Conservation (phyloP, 148 eudicot species). For the Diospyros lotus region DNA sequence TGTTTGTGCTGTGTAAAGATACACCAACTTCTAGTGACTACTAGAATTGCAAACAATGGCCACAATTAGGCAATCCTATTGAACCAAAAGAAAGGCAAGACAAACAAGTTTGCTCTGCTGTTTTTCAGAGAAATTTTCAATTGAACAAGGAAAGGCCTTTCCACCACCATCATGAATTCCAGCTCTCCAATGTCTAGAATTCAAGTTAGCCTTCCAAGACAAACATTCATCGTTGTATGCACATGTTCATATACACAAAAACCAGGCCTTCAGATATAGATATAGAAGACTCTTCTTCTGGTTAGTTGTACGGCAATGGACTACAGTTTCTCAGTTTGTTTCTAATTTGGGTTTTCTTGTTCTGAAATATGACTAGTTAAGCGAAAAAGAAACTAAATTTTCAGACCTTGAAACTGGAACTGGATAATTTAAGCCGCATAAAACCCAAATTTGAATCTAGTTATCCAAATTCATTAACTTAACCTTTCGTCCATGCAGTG, state of each 20-base stretch:
- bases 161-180: no score
- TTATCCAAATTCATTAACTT: neutral
- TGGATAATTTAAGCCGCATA: neutral
- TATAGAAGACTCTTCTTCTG: neutral
- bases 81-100: neutral
- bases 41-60: neutral
- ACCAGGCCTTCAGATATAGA: neutral
- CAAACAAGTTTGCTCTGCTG: neutral
- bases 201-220: no score
- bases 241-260: neutral
- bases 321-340: neutral
- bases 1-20: neutral
- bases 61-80: neutral
- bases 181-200: no score
- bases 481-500: neutral
- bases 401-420: neutral
- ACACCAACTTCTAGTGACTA: neutral
- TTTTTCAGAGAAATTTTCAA: neutral
- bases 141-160: no score
- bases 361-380: neutral
- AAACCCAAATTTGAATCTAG: neutral
- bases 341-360: neutral
- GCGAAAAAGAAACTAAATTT: neutral
- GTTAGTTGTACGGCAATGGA: neutral
- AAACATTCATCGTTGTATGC: neutral